Evolutionary conservation across 2,329 filamentous ascomycete species (phyloP), one percentile per base, ranked within the genome.

Genomic region (Talaromyces sp.): DNA sequence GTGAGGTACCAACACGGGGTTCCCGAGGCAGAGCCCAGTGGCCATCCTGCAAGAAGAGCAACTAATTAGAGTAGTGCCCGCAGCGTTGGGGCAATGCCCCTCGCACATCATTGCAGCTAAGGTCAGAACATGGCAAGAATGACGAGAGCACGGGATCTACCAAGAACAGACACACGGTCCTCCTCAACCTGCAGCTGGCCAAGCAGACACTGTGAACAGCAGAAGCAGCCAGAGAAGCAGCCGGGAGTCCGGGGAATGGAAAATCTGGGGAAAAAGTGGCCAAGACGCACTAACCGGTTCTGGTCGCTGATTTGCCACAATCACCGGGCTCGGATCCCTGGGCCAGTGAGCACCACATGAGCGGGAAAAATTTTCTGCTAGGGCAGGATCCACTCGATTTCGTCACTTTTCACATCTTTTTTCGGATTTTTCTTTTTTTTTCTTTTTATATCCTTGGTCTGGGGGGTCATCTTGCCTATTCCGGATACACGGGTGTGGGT

Each of bases 251-350:
- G 61, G 61, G 62, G 62, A 61, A 62, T n/a, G 41, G 54, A 60
- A 62, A 64, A 64, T 63, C 62, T 62, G 62, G 62, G 62, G 62
- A 64, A 65, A 61, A 62, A 47, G 27, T 14, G 43, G 45, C 49
- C 29, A 27, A 39, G 32, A 20, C 30, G 37, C 45, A 35, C 44
- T 27, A 33, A 37, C 40, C 9, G 17, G 24, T 27, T 27, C 16
- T 36, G 39, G 13, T 19, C 13, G 36, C n/a, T 61, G 49, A 60
- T 61, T 64, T 49, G 62, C 17, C 24, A 13, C 13, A 5, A 17
- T 3, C 20, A 30, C 61, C 57, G 47, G 49, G 24, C 16, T 62
- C 60, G 62, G 62, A 56, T 57, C 40, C 19, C 29, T 55, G 43
- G 47, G 49, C 62, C 62, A 64, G n/a, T 64, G 41, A 63, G 19